Evolutionary conservation across 805 yeast species (phyloP).

Genomic region (Metschnikowia similis): DNA sequence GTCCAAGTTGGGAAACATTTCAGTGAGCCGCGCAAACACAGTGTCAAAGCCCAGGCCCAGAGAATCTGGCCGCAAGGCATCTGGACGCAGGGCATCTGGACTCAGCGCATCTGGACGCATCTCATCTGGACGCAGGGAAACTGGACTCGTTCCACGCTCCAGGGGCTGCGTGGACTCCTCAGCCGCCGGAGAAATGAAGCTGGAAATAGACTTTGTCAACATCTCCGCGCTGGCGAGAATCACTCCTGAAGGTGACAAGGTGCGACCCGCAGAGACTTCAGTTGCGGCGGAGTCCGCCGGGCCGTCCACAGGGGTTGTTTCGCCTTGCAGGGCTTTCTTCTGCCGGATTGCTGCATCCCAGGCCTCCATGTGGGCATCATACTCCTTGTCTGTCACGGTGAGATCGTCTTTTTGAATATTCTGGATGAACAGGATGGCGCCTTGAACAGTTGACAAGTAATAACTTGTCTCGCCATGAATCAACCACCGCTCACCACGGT

Average conservation of each 20-base stretch:
- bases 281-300: no score
- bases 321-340: conserved; percentile 4
- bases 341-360: conserved; percentile 35
- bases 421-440: conserved; percentile 78
- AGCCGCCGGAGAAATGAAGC: conserved; percentile 37
- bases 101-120: no score
- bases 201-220: conserved; percentile 46
- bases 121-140: no score
- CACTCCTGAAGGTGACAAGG: conserved; percentile 36
- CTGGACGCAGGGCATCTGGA: no score
- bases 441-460: conserved; percentile 84
- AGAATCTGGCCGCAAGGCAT: no score
- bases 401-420: conserved; percentile 54
- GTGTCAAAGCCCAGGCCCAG: conserved; percentile 7
- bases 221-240: conserved; percentile 46
- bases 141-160: conserved; percentile 1
- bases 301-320: background rate
- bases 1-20: conserved; percentile 77
- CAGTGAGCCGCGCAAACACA: conserved; percentile 46
- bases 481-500: conserved; percentile 68
- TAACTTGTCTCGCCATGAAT: conserved; percentile 84
- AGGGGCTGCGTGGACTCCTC: conserved; percentile 10
- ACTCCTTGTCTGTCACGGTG: conserved; percentile 59
- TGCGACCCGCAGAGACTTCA: conserved; percentile 1
- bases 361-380: conserved; percentile 50